Conservation (phyloP, 2,329 filamentous ascomycete genomes). For the Colletotrichum sp. region DNA sequence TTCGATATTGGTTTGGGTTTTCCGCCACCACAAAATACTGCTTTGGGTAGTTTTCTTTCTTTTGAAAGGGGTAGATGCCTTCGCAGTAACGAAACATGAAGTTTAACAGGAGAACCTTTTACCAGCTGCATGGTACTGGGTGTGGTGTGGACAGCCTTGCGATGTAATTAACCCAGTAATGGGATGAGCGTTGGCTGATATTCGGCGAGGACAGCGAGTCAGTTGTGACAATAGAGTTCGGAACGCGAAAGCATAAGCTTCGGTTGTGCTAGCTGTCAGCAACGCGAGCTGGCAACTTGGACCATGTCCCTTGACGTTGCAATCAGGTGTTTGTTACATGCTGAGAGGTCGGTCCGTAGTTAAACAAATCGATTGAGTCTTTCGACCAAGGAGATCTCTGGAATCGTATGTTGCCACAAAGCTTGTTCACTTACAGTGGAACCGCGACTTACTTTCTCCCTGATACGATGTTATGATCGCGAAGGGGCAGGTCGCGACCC, state of each 20-base stretch:
- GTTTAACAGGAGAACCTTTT: background rate
- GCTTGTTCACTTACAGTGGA: background rate
- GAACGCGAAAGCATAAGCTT: background rate
- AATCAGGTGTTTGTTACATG: background rate
- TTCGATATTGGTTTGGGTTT: background rate
- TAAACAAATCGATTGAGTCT: background rate
- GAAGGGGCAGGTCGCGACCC: background rate
- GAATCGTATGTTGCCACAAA: background rate
- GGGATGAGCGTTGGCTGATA: background rate
- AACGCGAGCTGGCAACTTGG: background rate
- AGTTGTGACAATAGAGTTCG: background rate
- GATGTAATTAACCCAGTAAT: background rate
- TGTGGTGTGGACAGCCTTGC: background rate
- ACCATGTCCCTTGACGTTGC: background rate
- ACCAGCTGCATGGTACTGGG: background rate
- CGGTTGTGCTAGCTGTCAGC: background rate
- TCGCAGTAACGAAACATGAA: background rate
- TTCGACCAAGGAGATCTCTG: background rate
- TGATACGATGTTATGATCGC: background rate
- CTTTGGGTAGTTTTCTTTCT: background rate
- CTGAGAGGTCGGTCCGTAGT: background rate
- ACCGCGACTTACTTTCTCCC: background rate
- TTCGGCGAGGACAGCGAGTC: background rate
- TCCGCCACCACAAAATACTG: background rate
- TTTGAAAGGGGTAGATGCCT: background rate